Evolutionary conservation across 768 basidiomycete species (phyloP).

Genomic region (Basidioascus undulatus): DNA sequence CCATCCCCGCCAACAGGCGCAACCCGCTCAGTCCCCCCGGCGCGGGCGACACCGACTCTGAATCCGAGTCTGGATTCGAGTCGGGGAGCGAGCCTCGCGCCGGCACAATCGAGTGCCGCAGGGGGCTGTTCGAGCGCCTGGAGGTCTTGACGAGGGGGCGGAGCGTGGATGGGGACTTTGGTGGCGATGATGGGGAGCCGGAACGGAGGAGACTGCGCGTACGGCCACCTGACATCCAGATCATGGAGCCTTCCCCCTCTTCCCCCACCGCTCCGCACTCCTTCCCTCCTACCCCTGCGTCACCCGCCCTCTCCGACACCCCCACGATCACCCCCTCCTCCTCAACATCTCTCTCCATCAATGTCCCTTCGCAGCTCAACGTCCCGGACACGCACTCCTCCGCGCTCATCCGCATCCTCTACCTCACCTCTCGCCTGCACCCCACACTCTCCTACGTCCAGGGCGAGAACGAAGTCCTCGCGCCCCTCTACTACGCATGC

Average conservation of each 20-base stretch:
- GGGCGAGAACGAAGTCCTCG: conserved; percentile 9
- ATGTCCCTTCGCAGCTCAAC: background rate
- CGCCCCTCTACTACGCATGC: conserved; percentile 11
- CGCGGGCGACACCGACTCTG: background rate
- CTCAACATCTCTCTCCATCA: conserved; percentile 1
- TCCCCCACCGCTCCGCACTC: background rate
- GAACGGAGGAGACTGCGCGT: background rate
- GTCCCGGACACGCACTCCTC: conserved; percentile 8
- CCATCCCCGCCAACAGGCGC: background rate
- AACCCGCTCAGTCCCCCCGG: conserved; percentile 1
- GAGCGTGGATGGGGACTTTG: background rate
- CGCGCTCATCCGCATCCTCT: conserved; percentile 11
- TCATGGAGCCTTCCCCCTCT: background rate
- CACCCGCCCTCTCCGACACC: conserved; percentile 3
- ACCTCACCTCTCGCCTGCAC: conserved; percentile 10
- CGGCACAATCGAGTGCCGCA: background rate
- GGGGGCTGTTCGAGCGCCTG: conserved; percentile 1
- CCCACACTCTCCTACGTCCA: conserved; percentile 12
- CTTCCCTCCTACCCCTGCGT: background rate
- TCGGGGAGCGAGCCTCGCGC: background rate
- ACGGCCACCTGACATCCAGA: conserved; percentile 1
- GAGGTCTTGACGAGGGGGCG: background rate
- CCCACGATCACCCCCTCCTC: conserved; percentile 1
- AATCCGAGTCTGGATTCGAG: background rate
- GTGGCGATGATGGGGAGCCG: no score